These are phyloP conservation scores for Exobasidium rhododendri DNA, from an alignment of 1,284 basidiomycete genomes.

Conservation along the genomic window DNA sequence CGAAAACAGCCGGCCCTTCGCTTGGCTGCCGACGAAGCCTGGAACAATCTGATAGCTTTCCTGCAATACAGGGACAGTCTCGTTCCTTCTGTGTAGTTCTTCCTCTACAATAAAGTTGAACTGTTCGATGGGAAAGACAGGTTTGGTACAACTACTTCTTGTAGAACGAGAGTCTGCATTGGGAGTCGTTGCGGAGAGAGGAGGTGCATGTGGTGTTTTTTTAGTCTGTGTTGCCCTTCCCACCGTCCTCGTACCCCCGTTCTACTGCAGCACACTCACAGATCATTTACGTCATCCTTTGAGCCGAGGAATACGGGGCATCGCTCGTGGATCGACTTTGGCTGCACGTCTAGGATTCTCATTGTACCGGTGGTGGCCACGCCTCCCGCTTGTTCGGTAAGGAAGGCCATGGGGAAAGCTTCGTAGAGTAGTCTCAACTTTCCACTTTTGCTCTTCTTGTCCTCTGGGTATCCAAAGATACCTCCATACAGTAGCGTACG, in stretches of 20 bases:
- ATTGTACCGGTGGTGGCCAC: conserved; percentile 88
- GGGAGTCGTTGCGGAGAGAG: background rate
- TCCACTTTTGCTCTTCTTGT: conserved; percentile 94
- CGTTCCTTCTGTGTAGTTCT: background rate
- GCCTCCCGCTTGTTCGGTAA: conserved; percentile 93
- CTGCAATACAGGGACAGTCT: conserved; percentile 64
- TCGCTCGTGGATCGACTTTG: conserved; percentile 84
- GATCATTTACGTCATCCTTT: conserved; percentile 87
- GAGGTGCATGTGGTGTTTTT: no score
- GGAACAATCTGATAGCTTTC: conserved; percentile 82
- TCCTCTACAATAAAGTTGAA: no score
- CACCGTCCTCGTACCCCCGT: background rate
- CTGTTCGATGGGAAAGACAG: background rate
- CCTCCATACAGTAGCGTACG: conserved; percentile 95
- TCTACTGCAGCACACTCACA: no score
- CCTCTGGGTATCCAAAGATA: conserved; percentile 96
- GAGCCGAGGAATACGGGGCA: conserved; percentile 91
- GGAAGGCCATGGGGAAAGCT: conserved; percentile 98
- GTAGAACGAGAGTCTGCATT: conserved; percentile 7
- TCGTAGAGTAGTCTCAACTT: conserved; percentile 95
- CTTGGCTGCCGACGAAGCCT: conserved; percentile 58
- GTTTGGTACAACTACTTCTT: conserved; percentile 2
- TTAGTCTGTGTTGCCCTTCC: no score
- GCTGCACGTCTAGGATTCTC: conserved; percentile 88
- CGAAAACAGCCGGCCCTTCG: conserved; percentile 57